Evolutionary conservation across 495 filamentous ascomycete genomes (phyloP), one percentile per base, ranked within the genome.

Genomic region (Podospora australis): DNA sequence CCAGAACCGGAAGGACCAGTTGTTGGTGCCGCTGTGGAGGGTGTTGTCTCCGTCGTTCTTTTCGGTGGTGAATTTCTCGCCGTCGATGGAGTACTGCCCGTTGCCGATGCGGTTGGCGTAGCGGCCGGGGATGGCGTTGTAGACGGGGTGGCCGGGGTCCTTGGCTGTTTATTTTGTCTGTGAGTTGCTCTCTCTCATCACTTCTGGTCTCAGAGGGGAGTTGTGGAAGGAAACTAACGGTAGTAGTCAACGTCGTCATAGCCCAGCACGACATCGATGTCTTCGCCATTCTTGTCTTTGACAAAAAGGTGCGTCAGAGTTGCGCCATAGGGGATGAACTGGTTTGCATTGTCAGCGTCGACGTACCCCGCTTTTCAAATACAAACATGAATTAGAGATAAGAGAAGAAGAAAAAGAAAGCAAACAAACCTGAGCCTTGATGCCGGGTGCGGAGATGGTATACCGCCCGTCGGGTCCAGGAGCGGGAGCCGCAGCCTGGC

Each of bases 1-100:
- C 64, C 71, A 78, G 20, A 62, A 58, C 20, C 75, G 68, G 54
- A 63, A 79, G 19, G 73, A 78, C 78, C 78, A 82, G 51, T 79
- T 79, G 59, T 81, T 79, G 21, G 69, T 69, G 7, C 78, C 78
- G 46, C 75, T 77, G 64, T 82, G 78, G 28, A 82, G 69, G 38
- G 78, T 81, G 56, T 81, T 79, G 40, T 55, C 57, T 17, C 78
- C 78, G 54, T 79, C 75, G 49, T 79, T 82, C 44, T 71, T 46
- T 46, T 74, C 64, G 13, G 71, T 76, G 20, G 56, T 36, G 62
- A 75, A 78, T 16, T 69, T 72, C 46, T 64, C 66, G 25, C 65
- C 66, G 57, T 75, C 77, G 44, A 80, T 65, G n/a, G 56, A 71
- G 55, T 78, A 81, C 32, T 49, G 58, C 16, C 65, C 77, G 43